Percentiles rank a stretch among this genome's conserved stretches.
Evolutionary conservation across 2,329 filamentous ascomycete species (phyloP).

Genomic region (Tympanopsis confertula): DNA sequence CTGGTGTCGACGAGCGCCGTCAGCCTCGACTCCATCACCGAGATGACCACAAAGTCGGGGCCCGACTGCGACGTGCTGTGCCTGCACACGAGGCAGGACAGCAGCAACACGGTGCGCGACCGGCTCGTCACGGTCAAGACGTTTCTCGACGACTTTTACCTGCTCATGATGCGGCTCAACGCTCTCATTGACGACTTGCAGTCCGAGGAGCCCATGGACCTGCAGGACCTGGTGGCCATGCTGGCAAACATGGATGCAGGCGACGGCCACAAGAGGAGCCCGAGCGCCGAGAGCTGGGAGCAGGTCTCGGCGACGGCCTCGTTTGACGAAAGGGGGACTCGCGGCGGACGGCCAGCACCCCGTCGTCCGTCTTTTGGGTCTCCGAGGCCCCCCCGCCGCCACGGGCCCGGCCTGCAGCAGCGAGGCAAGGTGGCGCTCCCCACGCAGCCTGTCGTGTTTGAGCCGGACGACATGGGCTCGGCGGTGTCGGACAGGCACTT

Average conservation of each 20-base stretch:
- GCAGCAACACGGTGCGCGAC: conserved; percentile 46
- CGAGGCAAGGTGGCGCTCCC: conserved; percentile 72
- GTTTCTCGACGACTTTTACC: conserved; percentile 75
- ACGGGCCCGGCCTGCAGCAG: conserved; percentile 20
- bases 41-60: conserved; percentile 81
- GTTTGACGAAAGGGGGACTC: conserved; percentile 42
- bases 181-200: conserved; percentile 73
- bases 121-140: conserved; percentile 79
- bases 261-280: conserved; percentile 42
- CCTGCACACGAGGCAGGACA: conserved; percentile 59
- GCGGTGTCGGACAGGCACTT: conserved; percentile 71
- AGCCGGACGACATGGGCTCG: conserved; percentile 69
- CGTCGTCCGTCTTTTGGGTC: no score
- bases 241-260: conserved; percentile 50
- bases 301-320: conserved; percentile 55
- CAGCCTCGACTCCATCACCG: conserved; percentile 64
- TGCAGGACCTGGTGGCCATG: conserved; percentile 59
- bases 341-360: background rate
- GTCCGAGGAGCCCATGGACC: conserved; percentile 54
- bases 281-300: conserved; percentile 83
- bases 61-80: conserved; percentile 89
- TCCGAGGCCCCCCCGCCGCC: conserved; percentile 15
- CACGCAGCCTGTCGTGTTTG: conserved; percentile 67
- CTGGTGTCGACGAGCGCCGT: conserved; percentile 75
- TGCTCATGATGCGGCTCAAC: conserved; percentile 76